phyloP scores from a whole-genome alignment of 208 protist genomes.

The Wallacemonas sp. region DNA sequence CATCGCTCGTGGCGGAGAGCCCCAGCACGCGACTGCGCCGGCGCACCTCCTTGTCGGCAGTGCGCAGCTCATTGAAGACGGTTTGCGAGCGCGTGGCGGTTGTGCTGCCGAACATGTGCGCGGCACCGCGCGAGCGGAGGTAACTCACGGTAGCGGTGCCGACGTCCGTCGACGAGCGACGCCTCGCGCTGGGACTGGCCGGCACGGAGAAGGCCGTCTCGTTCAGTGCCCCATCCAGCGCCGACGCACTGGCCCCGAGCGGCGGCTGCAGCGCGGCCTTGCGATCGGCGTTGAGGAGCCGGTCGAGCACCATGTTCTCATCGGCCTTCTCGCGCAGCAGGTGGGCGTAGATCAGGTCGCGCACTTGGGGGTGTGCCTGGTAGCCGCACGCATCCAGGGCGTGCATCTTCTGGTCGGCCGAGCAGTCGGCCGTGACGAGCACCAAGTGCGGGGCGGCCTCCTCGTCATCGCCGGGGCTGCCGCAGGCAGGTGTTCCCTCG shows the following conservation, averaged over 20 bases:
- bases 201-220: background rate
- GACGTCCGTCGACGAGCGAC: background rate
- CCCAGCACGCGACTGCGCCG: slow-evolving; percentile 8
- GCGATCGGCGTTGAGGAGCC: background rate
- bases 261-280: slow-evolving; percentile 10
- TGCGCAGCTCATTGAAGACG: slow-evolving; percentile 14
- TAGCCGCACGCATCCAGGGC: slow-evolving; percentile 9
- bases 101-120: background rate
- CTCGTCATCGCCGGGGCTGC: background rate
- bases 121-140: background rate
- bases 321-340: slow-evolving; percentile 8
- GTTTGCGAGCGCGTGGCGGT: background rate
- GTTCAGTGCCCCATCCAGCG: background rate
- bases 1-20: background rate
- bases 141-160: slow-evolving; percentile 1
- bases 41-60: slow-evolving; percentile 1
- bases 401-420: background rate
- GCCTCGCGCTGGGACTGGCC: too few relatives aligned
- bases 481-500: too few relatives aligned
- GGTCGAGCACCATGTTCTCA: slow-evolving; percentile 4
- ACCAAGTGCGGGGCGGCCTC: background rate
- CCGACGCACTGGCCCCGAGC: background rate
- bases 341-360: slow-evolving; percentile 5
- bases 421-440: slow-evolving; percentile 9
- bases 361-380: slow-evolving; percentile 5